Evolutionary conservation across 129 eudicot genomes (phyloP).

Genomic region (Saussurea involucrata): DNA sequence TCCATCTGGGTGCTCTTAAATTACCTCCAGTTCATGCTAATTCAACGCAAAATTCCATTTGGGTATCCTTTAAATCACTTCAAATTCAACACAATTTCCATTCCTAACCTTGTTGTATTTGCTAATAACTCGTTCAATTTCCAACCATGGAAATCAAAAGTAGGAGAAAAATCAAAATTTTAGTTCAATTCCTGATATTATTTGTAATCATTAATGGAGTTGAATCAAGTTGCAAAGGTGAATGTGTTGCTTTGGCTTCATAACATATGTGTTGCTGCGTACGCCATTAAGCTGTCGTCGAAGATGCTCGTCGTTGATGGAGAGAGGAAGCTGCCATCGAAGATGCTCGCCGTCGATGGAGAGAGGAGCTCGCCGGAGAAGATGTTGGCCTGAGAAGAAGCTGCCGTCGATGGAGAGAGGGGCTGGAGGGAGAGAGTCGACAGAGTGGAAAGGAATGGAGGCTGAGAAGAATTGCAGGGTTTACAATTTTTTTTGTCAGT

Average conservation of each 20-base stretch:
- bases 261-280: too few relatives aligned
- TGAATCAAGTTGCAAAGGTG: constrained; percentile 36
- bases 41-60: not conserved
- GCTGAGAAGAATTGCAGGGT: too few relatives aligned
- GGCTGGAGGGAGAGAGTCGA: too few relatives aligned
- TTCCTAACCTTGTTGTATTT: not conserved
- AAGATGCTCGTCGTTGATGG: too few relatives aligned
- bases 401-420: too few relatives aligned
- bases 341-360: too few relatives aligned
- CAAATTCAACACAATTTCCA: not conserved
- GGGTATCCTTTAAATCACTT: not conserved
- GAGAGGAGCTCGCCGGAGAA: too few relatives aligned
- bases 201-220: constrained; percentile 16
- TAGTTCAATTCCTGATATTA: constrained; percentile 11
- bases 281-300: too few relatives aligned
- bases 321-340: too few relatives aligned
- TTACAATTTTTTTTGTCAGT: too few relatives aligned
- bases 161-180: not conserved
- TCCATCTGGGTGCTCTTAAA: not conserved
- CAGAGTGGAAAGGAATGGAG: too few relatives aligned
- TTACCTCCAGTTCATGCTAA: not conserved
- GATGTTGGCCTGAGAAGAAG: too few relatives aligned
- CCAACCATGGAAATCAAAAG: constrained; percentile 12
- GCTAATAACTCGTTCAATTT: not conserved
- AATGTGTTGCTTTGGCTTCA: constrained; percentile 51